These are phyloP conservation scores for Albugo candida DNA, from an alignment of 352 stramenopile species.

Conservation along the genomic window DNA sequence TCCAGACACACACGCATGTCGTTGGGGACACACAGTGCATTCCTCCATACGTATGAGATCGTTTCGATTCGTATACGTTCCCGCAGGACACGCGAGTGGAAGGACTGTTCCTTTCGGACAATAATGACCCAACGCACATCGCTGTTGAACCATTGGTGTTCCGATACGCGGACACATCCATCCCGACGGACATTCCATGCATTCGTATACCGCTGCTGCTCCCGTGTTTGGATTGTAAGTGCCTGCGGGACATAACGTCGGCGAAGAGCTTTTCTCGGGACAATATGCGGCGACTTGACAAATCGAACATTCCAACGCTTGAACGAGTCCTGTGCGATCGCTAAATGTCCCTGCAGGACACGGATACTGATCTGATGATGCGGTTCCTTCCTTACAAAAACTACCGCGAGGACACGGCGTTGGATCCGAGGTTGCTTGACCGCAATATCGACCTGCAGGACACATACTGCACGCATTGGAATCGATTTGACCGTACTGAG, in stretches of 20 bases:
- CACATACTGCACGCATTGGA: conserved; percentile 33
- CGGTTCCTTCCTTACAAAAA: conserved; percentile 64
- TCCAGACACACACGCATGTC: conserved; percentile 45
- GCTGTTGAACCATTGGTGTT: conserved; percentile 36
- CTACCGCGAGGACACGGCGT: conserved; percentile 52
- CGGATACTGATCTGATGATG: conserved; percentile 40
- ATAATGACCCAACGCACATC: conserved; percentile 45
- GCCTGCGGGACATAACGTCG: conserved; percentile 43
- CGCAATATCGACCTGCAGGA: conserved; percentile 42
- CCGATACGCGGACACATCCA: conserved; percentile 54
- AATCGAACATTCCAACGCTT: conserved; percentile 26
- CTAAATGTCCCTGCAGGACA: conserved; percentile 80
- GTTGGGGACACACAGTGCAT: conserved; percentile 57
- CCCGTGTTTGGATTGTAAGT: conserved; percentile 45
- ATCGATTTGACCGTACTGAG: conserved; percentile 22
- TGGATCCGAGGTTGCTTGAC: conserved; percentile 21
- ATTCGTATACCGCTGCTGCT: conserved; percentile 31
- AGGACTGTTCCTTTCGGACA: conserved; percentile 45
- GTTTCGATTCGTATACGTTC: conserved; percentile 43
- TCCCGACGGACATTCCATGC: conserved; percentile 38
- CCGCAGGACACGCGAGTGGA: conserved; percentile 39
- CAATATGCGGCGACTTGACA: conserved; percentile 69
- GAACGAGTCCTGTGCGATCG: conserved; percentile 25
- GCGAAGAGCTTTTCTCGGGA: conserved; percentile 44
- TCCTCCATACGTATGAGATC: conserved; percentile 47